Base-by-base conservation (phyloP, 1,284 basidiomycete species). In the Trichosporon ovoides region DNA sequence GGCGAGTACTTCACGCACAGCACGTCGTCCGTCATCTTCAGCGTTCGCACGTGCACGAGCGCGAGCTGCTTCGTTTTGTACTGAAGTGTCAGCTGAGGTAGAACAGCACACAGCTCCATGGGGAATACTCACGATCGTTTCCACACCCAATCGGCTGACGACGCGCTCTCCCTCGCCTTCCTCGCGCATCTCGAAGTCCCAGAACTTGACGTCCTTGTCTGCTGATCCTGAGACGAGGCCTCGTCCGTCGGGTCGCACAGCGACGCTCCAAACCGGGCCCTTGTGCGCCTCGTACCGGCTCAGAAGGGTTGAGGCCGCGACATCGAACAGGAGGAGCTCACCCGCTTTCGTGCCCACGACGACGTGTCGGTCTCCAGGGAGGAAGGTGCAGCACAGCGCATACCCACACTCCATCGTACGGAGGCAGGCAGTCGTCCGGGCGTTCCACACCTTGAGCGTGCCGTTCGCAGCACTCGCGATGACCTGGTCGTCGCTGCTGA, bases 21-120 rank as follows among this genome's bases (percentile, higher is more conserved):
- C 3, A 98, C 88, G 68, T 98, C 96, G 71, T 99, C 96, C 7
- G 92, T 89, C 92, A 98, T 97, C 79, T 98, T 97, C 66, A 99
- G 82, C 11, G 96, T 98, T 61, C 88, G 84, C 1, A 83, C 82
- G 73, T 98, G 96, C 0, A 87, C 84, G 28, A 98, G 78, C 0
- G 85, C 83, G n/a, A 91, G 75, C 28, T 85, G 75, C 69, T 82
- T 83, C 59, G 81, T 83, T 65, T 83, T 81, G 58, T 67, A 71
- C 71, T 73, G 57, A 2, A 36, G 13, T 37, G 51, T 46, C 48
- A 55, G 19, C 22, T n/a, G 11, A n/a, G n/a, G n/a, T n/a, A n/a
- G n/a, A n/a, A n/a, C n/a, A n/a, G 7, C 7, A 4, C 33, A 7
- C 28, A 9, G 28, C 28, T 31, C n/a, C n/a, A n/a, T n/a, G n/a